phyloP scores from a whole-genome alignment of 164 flowering plant species.

The Chimonanthus salicifolius region DNA sequence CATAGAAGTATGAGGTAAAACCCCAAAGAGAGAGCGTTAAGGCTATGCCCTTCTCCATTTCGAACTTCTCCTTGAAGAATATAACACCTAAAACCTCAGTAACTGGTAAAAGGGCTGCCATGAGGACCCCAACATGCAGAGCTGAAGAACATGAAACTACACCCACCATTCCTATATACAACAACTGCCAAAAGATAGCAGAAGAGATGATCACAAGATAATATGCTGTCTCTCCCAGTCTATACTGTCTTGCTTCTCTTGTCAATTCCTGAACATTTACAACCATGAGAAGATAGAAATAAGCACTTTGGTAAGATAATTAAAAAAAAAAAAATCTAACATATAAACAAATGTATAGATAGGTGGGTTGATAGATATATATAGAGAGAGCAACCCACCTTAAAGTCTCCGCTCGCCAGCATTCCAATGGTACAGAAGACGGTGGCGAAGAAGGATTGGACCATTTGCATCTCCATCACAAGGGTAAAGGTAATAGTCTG shows the following conservation, averaged over 20 bases:
- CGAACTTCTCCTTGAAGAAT: conserved; percentile 20
- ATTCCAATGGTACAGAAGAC: conserved; percentile 43
- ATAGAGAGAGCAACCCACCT: conserved; percentile 20
- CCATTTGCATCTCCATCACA: conserved; percentile 54
- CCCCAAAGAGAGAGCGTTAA: conserved; percentile 22
- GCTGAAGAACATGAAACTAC: conserved; percentile 49
- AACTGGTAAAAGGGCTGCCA: conserved; percentile 37
- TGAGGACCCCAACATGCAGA: conserved; percentile 40
- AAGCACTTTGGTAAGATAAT: too few relatives aligned
- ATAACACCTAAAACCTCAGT: conserved; percentile 40
- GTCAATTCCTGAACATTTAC: conserved; percentile 36
- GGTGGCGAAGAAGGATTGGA: conserved; percentile 34
- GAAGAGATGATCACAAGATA: conserved; percentile 31
- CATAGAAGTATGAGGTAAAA: conserved; percentile 21
- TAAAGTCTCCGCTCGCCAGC: conserved; percentile 44
- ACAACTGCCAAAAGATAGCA: conserved; percentile 43
- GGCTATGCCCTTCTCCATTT: conserved; percentile 19
- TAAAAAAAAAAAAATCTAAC: background rate
- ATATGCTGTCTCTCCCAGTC: conserved; percentile 37
- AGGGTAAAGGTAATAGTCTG: conserved; percentile 27
- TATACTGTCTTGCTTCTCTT: conserved; percentile 44
- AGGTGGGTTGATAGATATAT: background rate
- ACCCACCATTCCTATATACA: conserved; percentile 49
- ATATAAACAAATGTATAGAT: background rate
- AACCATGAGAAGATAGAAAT: background rate